A percentile compares a stretch with the other conserved stretches of the same genome.
phyloP scores from a whole-genome alignment of 2,329 filamentous ascomycete genomes.

The Trichoderma sp. region DNA sequence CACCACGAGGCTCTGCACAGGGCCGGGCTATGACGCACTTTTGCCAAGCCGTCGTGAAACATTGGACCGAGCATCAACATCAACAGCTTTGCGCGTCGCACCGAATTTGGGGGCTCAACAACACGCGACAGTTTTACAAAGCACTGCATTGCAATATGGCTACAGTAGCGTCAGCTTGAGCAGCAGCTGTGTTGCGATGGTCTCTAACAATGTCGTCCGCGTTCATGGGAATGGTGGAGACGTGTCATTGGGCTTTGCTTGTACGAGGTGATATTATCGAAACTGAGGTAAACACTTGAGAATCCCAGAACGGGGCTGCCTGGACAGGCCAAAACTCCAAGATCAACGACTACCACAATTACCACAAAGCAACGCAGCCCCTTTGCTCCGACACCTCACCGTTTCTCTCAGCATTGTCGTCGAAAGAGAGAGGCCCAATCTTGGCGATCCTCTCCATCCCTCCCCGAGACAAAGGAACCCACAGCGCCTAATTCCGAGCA shows the following conservation, averaged over 20 bases:
- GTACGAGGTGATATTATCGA: too few relatives aligned
- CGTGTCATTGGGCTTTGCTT: not conserved
- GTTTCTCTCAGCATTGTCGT: not conserved
- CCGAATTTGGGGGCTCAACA: not conserved
- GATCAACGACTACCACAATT: not conserved
- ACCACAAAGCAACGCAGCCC: not conserved
- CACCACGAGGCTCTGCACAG: conserved; percentile 11
- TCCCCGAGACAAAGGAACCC: not conserved
- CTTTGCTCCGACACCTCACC: not conserved
- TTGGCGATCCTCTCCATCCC: conserved; percentile 1
- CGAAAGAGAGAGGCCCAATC: too few relatives aligned
- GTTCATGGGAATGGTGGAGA: not conserved
- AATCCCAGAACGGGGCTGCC: not conserved
- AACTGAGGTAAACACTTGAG: too few relatives aligned
- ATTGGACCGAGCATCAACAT: not conserved
- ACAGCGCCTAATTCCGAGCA: conserved; percentile 15
- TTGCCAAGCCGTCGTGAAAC: conserved; percentile 24
- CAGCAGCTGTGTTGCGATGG: not conserved
- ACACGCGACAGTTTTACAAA: not conserved
- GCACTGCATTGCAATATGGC: too few relatives aligned
- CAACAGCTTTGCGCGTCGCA: not conserved
- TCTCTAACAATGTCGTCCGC: not conserved
- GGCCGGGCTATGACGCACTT: conserved; percentile 27
- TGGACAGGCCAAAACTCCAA: not conserved
- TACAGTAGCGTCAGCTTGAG: too few relatives aligned